Evolutionary conservation across 78 protist genomes (phyloP), one percentile per base, ranked within the genome.

Genomic region (Creolimax fragrantissima): DNA sequence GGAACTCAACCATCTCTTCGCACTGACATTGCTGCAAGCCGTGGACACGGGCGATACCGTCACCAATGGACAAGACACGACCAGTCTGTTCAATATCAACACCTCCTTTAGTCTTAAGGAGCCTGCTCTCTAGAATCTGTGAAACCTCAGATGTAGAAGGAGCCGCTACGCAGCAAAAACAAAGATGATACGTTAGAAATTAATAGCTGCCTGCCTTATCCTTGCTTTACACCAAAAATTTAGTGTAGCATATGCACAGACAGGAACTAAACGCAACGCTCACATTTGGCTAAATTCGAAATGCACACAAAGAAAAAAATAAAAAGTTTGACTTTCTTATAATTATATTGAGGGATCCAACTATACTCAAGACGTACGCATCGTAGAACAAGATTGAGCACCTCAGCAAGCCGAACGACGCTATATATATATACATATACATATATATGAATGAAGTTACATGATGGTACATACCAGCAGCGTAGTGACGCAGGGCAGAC

Each of bases 1-100:
- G 7, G 93, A 95, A 95, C 95, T 95, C 96, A 3, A 95, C 96
- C 95, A 95, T 95, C 92, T 95, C 96, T 4, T 94, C 96, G 74
- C 95, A 93, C 93, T 95, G 92, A 66, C 92, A 43, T 67, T 89
- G 81, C 39, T 84, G 44, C 41, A 95, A 95, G 32, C 96, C 96
- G 45, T 91, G 39, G 47, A 91, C 92, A 81, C 96, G 96, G 42
- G 96, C 96, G 45, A 94, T 94, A 83, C 96, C 96, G 74, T 94
- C 96, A 43, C 96, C 96, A 41, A 94, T 81, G 43, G 96, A 91
- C 4, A 94, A 92, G 17, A 94, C 95, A 47, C 91, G 90, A 45
- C 96, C 96, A 2, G 94, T 86, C 94, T 94, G 94, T 42, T 90
- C 81, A n/a, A 94, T 17, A 41, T 91, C 81, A 24, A 35, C 11